A percentile compares a stretch with the other conserved stretches of the same genome.
Conservation (phyloP, 2,329 filamentous ascomycete genomes). For the Bimuria novae-zelandiae region DNA sequence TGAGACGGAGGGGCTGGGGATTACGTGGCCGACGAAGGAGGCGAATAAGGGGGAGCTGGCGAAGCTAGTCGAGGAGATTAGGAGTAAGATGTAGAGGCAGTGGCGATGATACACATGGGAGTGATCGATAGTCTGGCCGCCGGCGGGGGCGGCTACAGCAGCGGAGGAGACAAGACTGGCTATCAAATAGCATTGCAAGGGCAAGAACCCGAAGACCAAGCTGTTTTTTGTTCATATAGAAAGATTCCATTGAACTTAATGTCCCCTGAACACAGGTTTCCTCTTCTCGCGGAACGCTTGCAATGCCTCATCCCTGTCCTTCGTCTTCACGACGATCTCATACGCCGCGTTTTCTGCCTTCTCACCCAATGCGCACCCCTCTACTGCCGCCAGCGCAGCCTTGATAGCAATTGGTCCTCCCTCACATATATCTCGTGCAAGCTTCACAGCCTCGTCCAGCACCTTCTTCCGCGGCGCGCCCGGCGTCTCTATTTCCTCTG, state of each 20-base stretch:
- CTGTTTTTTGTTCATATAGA: not conserved
- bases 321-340: conserved; percentile 77
- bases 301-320: conserved; percentile 87
- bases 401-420: conserved; percentile 83
- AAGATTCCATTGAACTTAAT: conserved; percentile 18
- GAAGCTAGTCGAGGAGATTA: conserved; percentile 79
- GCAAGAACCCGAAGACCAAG: not conserved
- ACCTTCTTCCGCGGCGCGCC: conserved; percentile 67
- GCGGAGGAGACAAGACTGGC: not conserved
- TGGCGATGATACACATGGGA: not conserved
- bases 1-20: conserved; percentile 73
- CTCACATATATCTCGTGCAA: conserved; percentile 86
- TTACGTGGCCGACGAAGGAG: conserved; percentile 77
- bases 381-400: conserved; percentile 78
- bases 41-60: conserved; percentile 84
- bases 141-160: not conserved
- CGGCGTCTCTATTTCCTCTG: conserved; percentile 57
- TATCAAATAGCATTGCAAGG: not conserved
- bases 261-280: conserved; percentile 68
- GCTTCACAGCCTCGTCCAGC: conserved; percentile 73
- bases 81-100: conserved; percentile 74
- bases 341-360: conserved; percentile 88
- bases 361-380: conserved; percentile 67
- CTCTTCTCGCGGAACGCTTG: conserved; percentile 81
- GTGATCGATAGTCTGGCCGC: not conserved